Base-by-base conservation (phyloP, 306 rosid genomes). In the Prunus salicina region DNA sequence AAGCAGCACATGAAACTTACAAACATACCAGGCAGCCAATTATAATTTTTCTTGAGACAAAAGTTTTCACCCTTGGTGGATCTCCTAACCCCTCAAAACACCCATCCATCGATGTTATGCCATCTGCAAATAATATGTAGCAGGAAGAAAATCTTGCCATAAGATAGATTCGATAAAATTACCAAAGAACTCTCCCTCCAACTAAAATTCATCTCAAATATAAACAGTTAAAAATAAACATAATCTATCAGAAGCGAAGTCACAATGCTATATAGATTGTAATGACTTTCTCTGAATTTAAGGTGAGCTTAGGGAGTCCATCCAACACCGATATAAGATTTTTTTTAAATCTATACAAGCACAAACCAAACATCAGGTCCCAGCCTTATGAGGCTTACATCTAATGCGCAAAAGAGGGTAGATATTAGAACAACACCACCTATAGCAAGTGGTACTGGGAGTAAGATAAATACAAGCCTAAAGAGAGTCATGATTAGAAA, bases 41-140 rank as follows among this genome's bases (percentile, higher is more conserved):
- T 9, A 24, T 43, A 15, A 38, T 7, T 41, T 41, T 20, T 41
- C 25, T 55, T 10, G 55, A 38, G 14, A 27, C 6, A 38, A 12
- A 72, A 24, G 43, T 57, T 15, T 41, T 43, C 24, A 16, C 43
- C 38, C 13, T 57, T 57, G 57, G 45, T 22, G 76, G n/a, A 72
- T 11, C 68, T 22, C 45, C 45, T 58, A 58, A 58, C 28, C 13
- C 11, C 43, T 43, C 41, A 41, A 56, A 47, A 41, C 74, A 50
- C 25, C 27, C 4, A 27, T 52, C 74, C 25, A 5, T 10, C 9
- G 25, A 18, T 41, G 20, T 10, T 73, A 73, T 43, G 57, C 68
- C 76, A 58, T 58, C 76, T 43, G 76, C 76, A 73, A 24, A 58
- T 24, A 20, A 24, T 16, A 73, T 16, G 28, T 73, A 55, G 56